These are phyloP conservation scores for Senna siamea DNA, from an alignment of 306 rosid genomes.

Conservation along the genomic window DNA sequence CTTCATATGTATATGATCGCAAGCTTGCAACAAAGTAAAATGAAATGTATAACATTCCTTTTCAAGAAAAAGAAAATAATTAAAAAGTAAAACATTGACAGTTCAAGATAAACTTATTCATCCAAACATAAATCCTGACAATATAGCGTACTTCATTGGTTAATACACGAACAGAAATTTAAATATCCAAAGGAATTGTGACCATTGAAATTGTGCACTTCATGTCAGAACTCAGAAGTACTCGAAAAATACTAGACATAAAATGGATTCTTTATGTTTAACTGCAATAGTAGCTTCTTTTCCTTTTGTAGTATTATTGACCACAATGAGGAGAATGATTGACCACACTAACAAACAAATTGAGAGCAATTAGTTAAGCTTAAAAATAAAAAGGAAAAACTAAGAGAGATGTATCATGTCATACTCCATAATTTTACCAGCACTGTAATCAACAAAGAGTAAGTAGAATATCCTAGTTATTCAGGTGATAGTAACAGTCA, in stretches of 20 bases:
- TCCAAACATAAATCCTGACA: not conserved
- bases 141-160: no score
- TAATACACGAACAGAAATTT: no score
- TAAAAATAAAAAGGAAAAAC: conserved; percentile 16
- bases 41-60: not conserved
- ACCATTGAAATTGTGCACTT: no score
- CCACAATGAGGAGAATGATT: conserved; percentile 15
- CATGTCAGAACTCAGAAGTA: no score
- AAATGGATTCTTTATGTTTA: no score
- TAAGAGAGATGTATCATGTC: conserved; percentile 12
- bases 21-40: not conserved
- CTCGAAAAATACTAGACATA: no score
- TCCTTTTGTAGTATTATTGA: no score
- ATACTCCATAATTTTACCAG: conserved; percentile 13
- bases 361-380: no score
- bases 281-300: no score
- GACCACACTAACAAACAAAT: conserved; percentile 15
- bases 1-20: no score
- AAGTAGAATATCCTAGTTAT: conserved; percentile 12
- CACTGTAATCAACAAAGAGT: conserved; percentile 6
- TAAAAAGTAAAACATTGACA: not conserved
- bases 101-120: conserved; percentile 18
- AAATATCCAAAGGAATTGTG: no score
- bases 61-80: not conserved
- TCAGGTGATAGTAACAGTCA: not conserved